Conservation (phyloP, 768 basidiomycete species). For the Jaapia argillacea region DNA sequence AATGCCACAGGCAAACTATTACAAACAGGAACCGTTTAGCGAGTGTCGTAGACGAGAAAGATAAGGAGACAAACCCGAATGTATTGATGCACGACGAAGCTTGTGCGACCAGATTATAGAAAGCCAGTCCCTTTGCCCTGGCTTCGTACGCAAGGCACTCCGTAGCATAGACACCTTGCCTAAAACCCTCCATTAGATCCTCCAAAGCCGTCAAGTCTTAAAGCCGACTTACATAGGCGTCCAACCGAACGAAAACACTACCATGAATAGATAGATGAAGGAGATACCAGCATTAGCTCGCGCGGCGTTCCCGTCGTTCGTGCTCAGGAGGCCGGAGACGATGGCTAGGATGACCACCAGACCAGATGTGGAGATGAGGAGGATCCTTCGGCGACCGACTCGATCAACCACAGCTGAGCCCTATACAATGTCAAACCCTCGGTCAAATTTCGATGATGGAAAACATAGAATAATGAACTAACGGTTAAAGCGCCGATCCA, state of each 20-base stretch:
- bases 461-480: constrained; percentile 2
- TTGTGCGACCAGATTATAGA: constrained; percentile 34
- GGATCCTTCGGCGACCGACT: constrained; percentile 35
- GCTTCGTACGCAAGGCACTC: constrained; percentile 41
- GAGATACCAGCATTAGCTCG: constrained; percentile 41
- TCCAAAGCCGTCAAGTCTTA: not conserved
- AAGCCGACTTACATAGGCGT: constrained; percentile 38
- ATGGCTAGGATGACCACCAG: constrained; percentile 33
- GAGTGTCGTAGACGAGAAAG: not conserved
- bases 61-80: constrained; percentile 26
- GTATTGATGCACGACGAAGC: constrained; percentile 37
- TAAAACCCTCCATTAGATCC: constrained; percentile 9
- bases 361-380: constrained; percentile 27
- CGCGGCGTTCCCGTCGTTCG: constrained; percentile 18
- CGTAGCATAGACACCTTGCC: constrained; percentile 45
- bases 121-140: constrained; percentile 42
- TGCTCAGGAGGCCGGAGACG: constrained; percentile 35
- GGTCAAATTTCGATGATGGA: not conserved
- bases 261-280: constrained; percentile 41
- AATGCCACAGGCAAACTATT: constrained; percentile 36
- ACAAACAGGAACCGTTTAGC: not conserved
- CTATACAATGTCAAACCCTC: constrained; percentile 11
- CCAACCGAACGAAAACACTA: constrained; percentile 45
- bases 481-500: constrained; percentile 26
- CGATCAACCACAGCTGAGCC: constrained; percentile 38